Evolutionary conservation across 208 protist genomes (phyloP).

Genomic region (Tritrichomonas foetus): DNA sequence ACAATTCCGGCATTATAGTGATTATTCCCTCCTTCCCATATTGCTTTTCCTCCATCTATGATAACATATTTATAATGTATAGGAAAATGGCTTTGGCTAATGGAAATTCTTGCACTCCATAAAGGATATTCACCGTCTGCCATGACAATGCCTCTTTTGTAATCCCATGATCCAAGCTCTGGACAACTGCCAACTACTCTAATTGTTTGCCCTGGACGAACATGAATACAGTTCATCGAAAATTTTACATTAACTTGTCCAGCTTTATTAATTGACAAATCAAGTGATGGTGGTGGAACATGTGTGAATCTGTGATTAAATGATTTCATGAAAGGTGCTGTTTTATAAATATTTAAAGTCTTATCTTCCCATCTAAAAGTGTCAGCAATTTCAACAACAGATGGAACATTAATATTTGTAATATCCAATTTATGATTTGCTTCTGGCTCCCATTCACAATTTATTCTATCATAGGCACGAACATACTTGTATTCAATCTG

Average conservation of each 20-base stretch:
- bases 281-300: background rate
- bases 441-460: background rate
- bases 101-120: background rate
- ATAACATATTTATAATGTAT: background rate
- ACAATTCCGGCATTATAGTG: background rate
- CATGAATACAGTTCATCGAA: background rate
- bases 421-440: background rate
- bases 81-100: background rate
- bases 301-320: background rate
- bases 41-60: background rate
- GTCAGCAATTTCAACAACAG: background rate
- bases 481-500: background rate
- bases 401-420: background rate
- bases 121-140: background rate
- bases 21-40: background rate
- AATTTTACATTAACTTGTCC: background rate
- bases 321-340: background rate
- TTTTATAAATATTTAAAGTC: background rate
- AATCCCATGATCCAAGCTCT: background rate
- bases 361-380: background rate
- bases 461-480: background rate
- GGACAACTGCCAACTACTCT: background rate
- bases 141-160: background rate
- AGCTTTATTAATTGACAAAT: background rate
- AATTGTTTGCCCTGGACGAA: background rate